Base-by-base conservation (phyloP, 2,329 filamentous ascomycete genomes). In the Scedosporium aurantiacum region DNA sequence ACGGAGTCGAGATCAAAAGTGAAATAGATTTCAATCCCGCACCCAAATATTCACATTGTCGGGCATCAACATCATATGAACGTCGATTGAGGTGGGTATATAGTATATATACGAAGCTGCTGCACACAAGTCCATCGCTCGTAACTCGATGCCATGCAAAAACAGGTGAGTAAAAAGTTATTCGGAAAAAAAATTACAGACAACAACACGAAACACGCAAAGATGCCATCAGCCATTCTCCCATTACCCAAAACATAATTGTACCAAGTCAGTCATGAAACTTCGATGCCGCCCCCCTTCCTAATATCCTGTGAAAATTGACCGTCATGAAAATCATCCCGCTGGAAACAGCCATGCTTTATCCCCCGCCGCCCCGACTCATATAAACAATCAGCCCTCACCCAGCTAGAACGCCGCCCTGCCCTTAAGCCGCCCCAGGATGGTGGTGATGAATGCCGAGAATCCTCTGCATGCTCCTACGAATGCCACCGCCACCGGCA, bases 391-490 rank as follows among this genome's bases (percentile, higher is more conserved):
- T 6, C 43, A 47, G 12, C 43, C 43, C 6, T 18, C 7, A 16
- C 37, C 37, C 6, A 16, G 18, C 1, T n/a, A 47, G 43, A 47
- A 47, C 16, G 43, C 7, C 43, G 6, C 18, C 18, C 2, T 18
- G n/a, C 21, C n/a, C 21, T 27, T 52, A 52, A 8, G 47, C 47
- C 21, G 47, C 47, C 10, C 21, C 47, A 12, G 47, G 21, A 25
- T 52, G 47, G n/a, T 52, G 25, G 27, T 57, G 54, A 21, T 57
- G 54, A 16, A 63, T 57, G 40, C 61, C 64, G 12, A 65, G 60
- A 27, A 63, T 78, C 65, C 72, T 74, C 63, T 79, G 77, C 62
- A 81, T 64, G 64, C 79, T 80, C 62, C 74, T 72, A 60, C 78
- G 70, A 50, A 80, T 74, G 1, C 74, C 63, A 7, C 37, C 37